These are phyloP conservation scores for Chrysanthemum lavandulifolium DNA, from an alignment of 129 eudicot genomes.

Conservation along the genomic window DNA sequence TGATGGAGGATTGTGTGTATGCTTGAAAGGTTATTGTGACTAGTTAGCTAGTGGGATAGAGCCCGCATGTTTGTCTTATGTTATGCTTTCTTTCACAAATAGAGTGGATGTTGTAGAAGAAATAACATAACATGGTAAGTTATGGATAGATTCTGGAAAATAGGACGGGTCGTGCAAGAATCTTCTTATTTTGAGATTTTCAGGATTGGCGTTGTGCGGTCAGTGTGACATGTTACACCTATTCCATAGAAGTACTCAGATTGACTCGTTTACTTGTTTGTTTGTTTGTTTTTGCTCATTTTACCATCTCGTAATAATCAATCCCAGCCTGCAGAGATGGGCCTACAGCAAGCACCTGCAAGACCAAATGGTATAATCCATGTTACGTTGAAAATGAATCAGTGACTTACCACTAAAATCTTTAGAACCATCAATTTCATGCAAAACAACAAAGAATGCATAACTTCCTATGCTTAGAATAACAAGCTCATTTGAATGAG, in stretches of 20 bases:
- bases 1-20: neutral
- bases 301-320: no score
- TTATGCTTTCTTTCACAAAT: neutral
- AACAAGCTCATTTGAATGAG: no score
- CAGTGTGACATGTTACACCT: neutral
- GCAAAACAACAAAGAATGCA: no score
- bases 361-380: no score
- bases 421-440: no score
- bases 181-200: neutral
- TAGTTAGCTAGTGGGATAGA: neutral
- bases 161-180: no score
- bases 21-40: conserved; percentile 16
- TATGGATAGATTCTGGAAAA: neutral
- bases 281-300: no score
- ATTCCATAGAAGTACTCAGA: neutral
- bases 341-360: no score
- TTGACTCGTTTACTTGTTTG: neutral
- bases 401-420: no score
- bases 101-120: neutral
- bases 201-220: neutral
- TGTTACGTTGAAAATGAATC: no score
- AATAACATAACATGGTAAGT: neutral
- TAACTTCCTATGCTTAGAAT: no score
- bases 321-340: no score
- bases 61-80: neutral